These are phyloP conservation scores for Candida arabinofermentans DNA, from an alignment of 805 yeast genomes.

Conservation along the genomic window DNA sequence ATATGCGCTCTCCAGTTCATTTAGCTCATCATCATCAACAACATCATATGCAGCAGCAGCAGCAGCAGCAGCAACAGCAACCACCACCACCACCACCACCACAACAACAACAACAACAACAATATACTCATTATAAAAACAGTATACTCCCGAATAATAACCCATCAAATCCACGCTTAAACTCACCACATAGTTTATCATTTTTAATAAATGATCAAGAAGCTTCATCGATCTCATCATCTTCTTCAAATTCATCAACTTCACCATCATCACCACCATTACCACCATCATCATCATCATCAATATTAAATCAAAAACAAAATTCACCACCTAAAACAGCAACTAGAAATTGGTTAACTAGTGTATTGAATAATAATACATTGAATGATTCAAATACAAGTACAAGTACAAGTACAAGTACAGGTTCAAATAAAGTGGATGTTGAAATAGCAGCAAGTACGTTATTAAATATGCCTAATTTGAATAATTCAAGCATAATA, in stretches of 20 bases:
- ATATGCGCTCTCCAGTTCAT: background rate
- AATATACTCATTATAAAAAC: background rate
- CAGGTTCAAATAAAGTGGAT: constrained; percentile 3
- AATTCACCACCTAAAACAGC: constrained; percentile 4
- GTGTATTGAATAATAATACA: constrained; percentile 13
- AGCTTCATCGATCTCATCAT: background rate
- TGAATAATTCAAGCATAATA: background rate
- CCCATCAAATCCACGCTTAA: constrained; percentile 9
- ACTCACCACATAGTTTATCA: constrained; percentile 18
- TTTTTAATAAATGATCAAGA: constrained; percentile 11
- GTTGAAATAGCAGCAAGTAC: constrained; percentile 5
- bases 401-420: background rate
- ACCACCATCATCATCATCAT: constrained; percentile 1
- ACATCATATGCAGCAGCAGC: no score
- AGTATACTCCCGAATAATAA: background rate
- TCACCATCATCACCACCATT: background rate
- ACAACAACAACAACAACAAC: constrained; percentile 5
- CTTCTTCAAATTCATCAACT: background rate
- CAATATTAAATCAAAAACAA: background rate
- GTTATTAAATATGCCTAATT: constrained; percentile 1
- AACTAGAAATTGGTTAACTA: constrained; percentile 18
- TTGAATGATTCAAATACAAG: background rate
- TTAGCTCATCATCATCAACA: background rate
- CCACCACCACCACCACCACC: constrained; percentile 4
- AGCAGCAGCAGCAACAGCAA: constrained; percentile 3